A percentile compares a stretch with the other conserved stretches of the same genome.
Evolutionary conservation across 106 monocot species (phyloP).

Genomic region (Vanilla planifolia): DNA sequence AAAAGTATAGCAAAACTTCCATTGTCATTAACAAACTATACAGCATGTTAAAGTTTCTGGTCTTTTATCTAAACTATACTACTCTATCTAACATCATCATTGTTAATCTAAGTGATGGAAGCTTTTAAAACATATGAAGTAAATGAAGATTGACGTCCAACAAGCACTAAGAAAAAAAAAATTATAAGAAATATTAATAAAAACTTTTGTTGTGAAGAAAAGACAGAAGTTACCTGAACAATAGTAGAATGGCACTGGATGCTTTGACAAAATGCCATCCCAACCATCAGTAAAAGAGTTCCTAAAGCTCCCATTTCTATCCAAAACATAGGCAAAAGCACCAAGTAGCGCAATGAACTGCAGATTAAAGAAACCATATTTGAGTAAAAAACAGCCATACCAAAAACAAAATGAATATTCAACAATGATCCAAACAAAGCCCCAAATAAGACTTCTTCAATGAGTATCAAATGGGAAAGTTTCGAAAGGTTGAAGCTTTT

Average conservation of each 20-base stretch:
- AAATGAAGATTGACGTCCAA: too few relatives aligned
- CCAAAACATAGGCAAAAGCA: slow-evolving; percentile 66
- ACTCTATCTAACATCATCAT: too few relatives aligned
- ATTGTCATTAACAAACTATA: too few relatives aligned
- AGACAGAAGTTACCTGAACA: slow-evolving; percentile 53
- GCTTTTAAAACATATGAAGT: too few relatives aligned
- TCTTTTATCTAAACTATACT: too few relatives aligned
- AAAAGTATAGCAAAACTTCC: too few relatives aligned
- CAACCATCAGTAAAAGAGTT: slow-evolving; percentile 91
- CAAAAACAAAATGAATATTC: background rate
- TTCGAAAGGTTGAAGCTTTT: too few relatives aligned
- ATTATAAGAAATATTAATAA: background rate
- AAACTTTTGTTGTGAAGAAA: background rate
- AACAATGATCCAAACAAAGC: background rate
- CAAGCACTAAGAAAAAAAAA: too few relatives aligned
- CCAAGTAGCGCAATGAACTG: slow-evolving; percentile 79
- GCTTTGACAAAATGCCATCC: slow-evolving; percentile 89
- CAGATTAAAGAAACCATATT: background rate
- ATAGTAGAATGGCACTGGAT: slow-evolving; percentile 95
- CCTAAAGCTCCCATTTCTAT: slow-evolving; percentile 78
- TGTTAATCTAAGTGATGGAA: too few relatives aligned
- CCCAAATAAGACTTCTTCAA: background rate
- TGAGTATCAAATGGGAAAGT: background rate
- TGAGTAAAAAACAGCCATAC: background rate
- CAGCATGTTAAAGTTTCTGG: too few relatives aligned